Base-by-base conservation (phyloP, 163 green algal genomes). In the Prototheca stagnorum region DNA sequence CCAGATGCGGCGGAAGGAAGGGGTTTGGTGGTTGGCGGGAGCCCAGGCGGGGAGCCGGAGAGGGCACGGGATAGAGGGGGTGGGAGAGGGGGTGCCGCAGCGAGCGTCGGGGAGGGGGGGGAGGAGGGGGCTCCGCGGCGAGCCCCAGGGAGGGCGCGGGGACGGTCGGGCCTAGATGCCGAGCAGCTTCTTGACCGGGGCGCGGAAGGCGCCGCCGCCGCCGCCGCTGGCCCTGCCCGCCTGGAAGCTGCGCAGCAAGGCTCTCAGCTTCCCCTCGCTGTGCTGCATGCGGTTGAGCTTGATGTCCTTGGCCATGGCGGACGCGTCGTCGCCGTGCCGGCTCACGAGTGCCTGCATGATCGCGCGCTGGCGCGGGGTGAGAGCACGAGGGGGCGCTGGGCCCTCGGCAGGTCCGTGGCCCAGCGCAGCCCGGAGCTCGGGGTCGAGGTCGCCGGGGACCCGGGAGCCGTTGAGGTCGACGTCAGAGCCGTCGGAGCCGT, bases 261-360 rank as follows among this genome's bases (percentile, higher is more conserved):
- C 40, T 2, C 26, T 31, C 22, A 78, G 50, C 26, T 36, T 46
- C 12, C 47, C 69, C 26, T 49, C 31, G 5, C 44, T 53, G 41
- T 74, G 64, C 50, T 74, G 66, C 69, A 78, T 78, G 20, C 31
- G 24, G 53, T 78, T 78, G 4, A 70, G 46, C 36, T 74, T 77
- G 11, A 35, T 34, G 41, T 78, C 65, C 19, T 37, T 68, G 20
- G 56, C 39, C 69, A 78, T 78, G 14, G 62, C 54, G 20, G 49
- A 39, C 20, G 65, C 25, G 43, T 75, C 53, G 20, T 64, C 47
- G 5, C 65, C 66, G 35, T 75, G 66, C 24, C 15, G 39, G 5
- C 45, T 53, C 25, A 69, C 36, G 27, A 75, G 43, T 26, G 24
- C 19, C 35, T 20, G 20, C 39, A 75, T 28, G 19, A 72, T 50